A percentile compares a stretch with the other conserved stretches of the same genome.
Evolutionary conservation across 1,284 basidiomycete species (phyloP).

Genomic region (Marasmius tenuissimus): DNA sequence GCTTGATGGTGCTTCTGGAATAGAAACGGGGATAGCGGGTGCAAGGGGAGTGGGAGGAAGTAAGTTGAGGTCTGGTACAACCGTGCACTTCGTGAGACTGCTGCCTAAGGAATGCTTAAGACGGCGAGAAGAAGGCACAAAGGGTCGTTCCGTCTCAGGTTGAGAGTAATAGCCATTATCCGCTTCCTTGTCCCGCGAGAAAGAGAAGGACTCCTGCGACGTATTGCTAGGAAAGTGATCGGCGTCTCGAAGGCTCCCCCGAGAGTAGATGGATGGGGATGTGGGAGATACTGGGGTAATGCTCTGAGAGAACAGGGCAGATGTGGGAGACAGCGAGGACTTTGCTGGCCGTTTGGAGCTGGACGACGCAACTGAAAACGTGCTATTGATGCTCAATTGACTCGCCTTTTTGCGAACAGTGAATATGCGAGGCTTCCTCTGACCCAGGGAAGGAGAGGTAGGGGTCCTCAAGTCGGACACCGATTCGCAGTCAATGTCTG

Average conservation of each 20-base stretch:
- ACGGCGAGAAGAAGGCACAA: neutral
- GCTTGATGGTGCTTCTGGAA: neutral
- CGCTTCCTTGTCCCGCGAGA: neutral
- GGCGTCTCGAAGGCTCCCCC: too few relatives aligned
- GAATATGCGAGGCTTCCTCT: neutral
- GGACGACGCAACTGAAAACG: neutral
- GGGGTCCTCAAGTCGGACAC: neutral
- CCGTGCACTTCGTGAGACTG: neutral
- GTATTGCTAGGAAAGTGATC: neutral
- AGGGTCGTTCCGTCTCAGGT: neutral
- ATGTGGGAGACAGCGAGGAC: neutral
- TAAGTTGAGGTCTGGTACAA: neutral
- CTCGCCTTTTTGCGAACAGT: conserved; percentile 1
- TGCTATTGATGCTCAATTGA: conserved; percentile 2
- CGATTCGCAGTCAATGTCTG: neutral
- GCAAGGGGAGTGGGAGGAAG: neutral
- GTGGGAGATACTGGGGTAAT: neutral
- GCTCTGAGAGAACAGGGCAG: conserved; percentile 3
- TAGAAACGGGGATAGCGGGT: neutral
- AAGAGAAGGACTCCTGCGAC: neutral
- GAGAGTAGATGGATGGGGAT: neutral
- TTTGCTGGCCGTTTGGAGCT: neutral
- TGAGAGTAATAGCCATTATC: conserved; percentile 9
- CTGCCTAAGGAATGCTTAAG: neutral
- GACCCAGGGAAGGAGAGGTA: neutral